Percentiles rank a stretch among this genome's conserved stretches.
These are phyloP conservation scores for Cercophora scortea DNA, from an alignment of 495 filamentous ascomycete genomes.

Conservation along the genomic window DNA sequence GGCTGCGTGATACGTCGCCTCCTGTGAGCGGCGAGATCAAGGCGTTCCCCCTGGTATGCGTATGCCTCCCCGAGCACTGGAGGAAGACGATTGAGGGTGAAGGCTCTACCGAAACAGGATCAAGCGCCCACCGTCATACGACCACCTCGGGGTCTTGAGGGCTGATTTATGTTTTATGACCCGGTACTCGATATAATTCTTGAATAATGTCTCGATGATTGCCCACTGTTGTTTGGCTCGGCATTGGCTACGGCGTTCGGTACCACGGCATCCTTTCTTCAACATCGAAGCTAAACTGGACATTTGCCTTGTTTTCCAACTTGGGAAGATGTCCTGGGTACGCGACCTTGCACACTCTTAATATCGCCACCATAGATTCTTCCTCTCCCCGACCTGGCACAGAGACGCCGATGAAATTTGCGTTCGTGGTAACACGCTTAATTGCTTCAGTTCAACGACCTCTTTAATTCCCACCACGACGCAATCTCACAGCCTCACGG, in stretches of 20 bases:
- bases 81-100: slow-evolving; percentile 93
- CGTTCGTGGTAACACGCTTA: too few species aligned
- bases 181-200: slow-evolving; percentile 14
- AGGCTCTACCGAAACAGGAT: slow-evolving; percentile 48
- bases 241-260: slow-evolving; percentile 36
- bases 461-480: too few species aligned
- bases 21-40: slow-evolving; percentile 80
- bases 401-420: too few species aligned
- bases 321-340: not conserved
- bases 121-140: slow-evolving; percentile 32
- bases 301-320: not conserved
- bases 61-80: slow-evolving; percentile 97
- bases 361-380: too few species aligned
- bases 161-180: slow-evolving; percentile 15
- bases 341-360: too few species aligned
- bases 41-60: slow-evolving; percentile 95
- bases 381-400: too few species aligned
- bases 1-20: slow-evolving; percentile 51
- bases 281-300: not conserved
- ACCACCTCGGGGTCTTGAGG: slow-evolving; percentile 22
- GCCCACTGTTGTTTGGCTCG: slow-evolving; percentile 15
- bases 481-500: too few species aligned
- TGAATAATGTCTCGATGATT: slow-evolving; percentile 27
- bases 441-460: too few species aligned
- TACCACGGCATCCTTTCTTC: slow-evolving; percentile 12